phyloP scores from a whole-genome alignment of 495 filamentous ascomycete species.

The Pyrenula massariospora region DNA sequence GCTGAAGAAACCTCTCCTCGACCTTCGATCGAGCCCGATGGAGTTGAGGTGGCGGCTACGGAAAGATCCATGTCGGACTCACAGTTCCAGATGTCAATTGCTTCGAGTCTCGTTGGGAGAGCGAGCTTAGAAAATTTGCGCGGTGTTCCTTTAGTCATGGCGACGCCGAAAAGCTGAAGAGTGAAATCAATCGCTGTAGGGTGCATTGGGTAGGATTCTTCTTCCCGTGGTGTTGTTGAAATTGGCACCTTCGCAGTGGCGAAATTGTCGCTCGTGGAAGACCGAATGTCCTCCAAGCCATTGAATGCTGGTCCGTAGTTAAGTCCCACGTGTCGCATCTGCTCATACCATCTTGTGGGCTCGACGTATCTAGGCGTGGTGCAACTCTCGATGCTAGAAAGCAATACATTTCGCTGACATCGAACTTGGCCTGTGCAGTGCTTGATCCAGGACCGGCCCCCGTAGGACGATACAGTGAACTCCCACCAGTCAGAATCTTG shows the following conservation, averaged over 20 bases:
- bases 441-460: constrained; percentile 23
- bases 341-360: constrained; percentile 20
- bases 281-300: constrained; percentile 17
- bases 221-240: too few species aligned
- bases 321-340: constrained; percentile 22
- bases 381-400: too few species aligned
- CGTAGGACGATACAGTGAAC: constrained; percentile 29
- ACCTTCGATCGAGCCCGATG: constrained; percentile 1
- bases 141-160: background rate
- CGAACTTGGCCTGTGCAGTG: constrained; percentile 28
- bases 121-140: background rate
- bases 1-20: too few species aligned
- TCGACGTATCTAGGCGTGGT: constrained; percentile 1
- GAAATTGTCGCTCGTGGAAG: too few species aligned
- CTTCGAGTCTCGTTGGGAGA: constrained; percentile 1
- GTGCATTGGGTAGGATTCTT: constrained; percentile 10
- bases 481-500: constrained; percentile 27
- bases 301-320: constrained; percentile 25
- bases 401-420: too few species aligned
- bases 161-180: constrained; percentile 3
- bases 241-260: too few species aligned
- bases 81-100: too few species aligned
- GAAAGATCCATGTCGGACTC: too few species aligned
- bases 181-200: constrained; percentile 6
- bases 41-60: background rate